Evolutionary conservation across 331 rosid species (phyloP), one percentile per base, ranked within the genome.

Genomic region (Acacia pycnantha): DNA sequence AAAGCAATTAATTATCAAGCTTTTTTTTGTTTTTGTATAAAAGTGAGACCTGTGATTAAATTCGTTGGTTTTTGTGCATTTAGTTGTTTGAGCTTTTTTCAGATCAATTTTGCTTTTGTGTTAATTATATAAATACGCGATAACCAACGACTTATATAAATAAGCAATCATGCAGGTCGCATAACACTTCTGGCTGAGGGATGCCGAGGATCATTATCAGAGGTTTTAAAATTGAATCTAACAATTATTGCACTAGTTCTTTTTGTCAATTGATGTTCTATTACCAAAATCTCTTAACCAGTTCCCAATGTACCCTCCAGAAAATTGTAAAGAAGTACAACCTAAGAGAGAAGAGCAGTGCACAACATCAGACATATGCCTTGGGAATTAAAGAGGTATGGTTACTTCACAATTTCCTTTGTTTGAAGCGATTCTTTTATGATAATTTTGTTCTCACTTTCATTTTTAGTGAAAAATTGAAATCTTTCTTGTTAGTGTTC

Each of bases 311-410:
- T 68, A 44, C 59, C 51, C 70, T 65, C 64, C 92, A 95, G 98
- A 85, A 85, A 86, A 83, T 95, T 77, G 82, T 95, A 77, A 82
- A 88, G 83, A 90, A 87, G 74, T 89, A 89, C 89, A 86, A 82
- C 83, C 88, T 95, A 86, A 93, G 98, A 85, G 92, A 86, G 86
- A 95, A 88, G 88, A 92, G 88, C 51, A 81, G 88, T 29, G 90
- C 92, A 58, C 93, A 93, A 82, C 98, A 95, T 87, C 98, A 95
- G 88, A 93, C 99, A 31, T 95, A 90, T 86, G 98, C 96, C 73
- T 88, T 95, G 88, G 99, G 99, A 81, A 92, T 95, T 70, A 93
- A 95, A 88, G 98, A 93, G 94, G 97, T 90, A 82, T 21, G 19
- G 65, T 77, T 62, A 82, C 59, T 69, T 59, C 27, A 24, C 69